Percentiles rank a stretch among this genome's conserved stretches.
phyloP scores from a whole-genome alignment of 306 rosid species.

The Pterocarpus macrocarpus region DNA sequence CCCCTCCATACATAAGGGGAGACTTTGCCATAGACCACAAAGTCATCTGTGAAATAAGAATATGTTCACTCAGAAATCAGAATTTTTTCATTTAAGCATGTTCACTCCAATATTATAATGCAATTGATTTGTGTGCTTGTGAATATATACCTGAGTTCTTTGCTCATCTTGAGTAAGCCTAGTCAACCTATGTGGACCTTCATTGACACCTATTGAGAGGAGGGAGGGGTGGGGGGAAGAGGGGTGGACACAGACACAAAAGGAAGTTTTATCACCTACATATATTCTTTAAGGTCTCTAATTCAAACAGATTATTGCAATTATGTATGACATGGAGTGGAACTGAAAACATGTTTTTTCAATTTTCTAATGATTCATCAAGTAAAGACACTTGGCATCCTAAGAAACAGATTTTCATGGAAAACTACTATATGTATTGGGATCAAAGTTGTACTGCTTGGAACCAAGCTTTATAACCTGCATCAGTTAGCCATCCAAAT shows the following conservation, averaged over 20 bases:
- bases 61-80: not conserved
- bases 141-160: conserved; percentile 72
- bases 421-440: too few species aligned
- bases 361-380: too few species aligned
- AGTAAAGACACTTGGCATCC: too few species aligned
- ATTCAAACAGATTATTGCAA: not conserved
- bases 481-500: conserved; percentile 75
- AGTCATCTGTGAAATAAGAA: conserved; percentile 63
- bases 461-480: conserved; percentile 56
- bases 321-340: too few species aligned
- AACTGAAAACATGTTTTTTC: too few species aligned
- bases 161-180: conserved; percentile 64
- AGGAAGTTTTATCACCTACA: not conserved
- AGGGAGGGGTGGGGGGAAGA: not conserved
- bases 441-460: not conserved
- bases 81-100: not conserved
- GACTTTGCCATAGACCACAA: conserved; percentile 81
- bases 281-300: conserved; percentile 5
- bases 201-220: conserved; percentile 56
- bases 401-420: too few species aligned
- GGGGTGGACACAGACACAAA: not conserved
- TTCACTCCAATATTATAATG: not conserved
- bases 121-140: not conserved
- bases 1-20: conserved; percentile 90
- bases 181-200: conserved; percentile 72